These are phyloP conservation scores for Sideroxylon spinosum DNA, from an alignment of 179 eudicot genomes.

Conservation along the genomic window DNA sequence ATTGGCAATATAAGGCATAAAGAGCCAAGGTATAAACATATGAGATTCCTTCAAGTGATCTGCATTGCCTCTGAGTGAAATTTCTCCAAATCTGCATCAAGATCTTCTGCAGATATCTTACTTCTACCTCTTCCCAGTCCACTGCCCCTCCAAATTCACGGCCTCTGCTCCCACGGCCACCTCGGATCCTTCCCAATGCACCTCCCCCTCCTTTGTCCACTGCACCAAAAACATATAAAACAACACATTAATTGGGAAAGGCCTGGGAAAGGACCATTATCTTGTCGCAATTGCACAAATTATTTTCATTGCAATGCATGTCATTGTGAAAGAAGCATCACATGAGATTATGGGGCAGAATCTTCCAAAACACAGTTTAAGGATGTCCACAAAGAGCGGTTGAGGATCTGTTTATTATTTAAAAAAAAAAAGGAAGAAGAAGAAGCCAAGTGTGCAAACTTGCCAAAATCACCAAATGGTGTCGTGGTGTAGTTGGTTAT, in stretches of 20 bases:
- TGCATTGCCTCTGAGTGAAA: conserved; percentile 80
- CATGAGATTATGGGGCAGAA: background rate
- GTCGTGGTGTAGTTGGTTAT: conserved; percentile 68
- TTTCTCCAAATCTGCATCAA: conserved; percentile 91
- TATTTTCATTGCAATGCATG: background rate
- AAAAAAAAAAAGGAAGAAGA: too few relatives aligned
- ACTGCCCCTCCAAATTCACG: conserved; percentile 57
- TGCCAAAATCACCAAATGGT: conserved; percentile 13
- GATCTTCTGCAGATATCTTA: conserved; percentile 73
- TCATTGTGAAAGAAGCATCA: background rate
- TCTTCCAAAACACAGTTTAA: background rate
- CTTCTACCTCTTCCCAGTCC: conserved; percentile 66
- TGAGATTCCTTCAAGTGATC: conserved; percentile 32
- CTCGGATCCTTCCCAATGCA: conserved; percentile 57
- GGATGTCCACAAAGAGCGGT: background rate
- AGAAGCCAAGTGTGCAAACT: too few relatives aligned
- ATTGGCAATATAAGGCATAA: background rate
- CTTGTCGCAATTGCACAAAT: background rate
- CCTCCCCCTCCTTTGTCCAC: conserved; percentile 60
- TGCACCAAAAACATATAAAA: conserved; percentile 16
- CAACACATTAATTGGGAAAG: background rate
- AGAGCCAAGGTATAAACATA: background rate
- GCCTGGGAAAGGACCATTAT: background rate
- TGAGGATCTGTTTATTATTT: background rate
- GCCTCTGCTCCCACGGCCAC: conserved; percentile 35